Evolutionary conservation across 2,329 filamentous ascomycete genomes (phyloP).

Genomic region (Colletotrichum euphorbiae): DNA sequence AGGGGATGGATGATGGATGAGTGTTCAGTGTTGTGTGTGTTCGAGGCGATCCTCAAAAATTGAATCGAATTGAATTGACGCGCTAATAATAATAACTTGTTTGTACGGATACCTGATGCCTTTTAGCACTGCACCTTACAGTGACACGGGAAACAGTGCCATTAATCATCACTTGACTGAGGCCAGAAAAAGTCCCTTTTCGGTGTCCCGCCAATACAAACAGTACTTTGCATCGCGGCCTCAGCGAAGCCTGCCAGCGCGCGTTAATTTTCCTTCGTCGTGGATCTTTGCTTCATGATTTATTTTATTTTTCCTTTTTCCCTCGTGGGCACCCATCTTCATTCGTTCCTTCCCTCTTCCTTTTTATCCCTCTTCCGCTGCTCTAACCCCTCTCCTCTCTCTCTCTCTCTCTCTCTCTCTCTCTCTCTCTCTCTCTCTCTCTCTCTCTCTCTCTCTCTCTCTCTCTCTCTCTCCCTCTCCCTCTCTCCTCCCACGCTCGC

Average conservation of each 20-base stretch:
- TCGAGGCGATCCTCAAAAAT: constrained; percentile 23
- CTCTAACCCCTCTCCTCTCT: neutral
- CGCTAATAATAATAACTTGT: constrained; percentile 10
- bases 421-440: neutral
- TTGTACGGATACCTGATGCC: neutral
- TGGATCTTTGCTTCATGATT: constrained; percentile 27
- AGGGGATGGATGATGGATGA: constrained; percentile 11
- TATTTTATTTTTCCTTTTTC: constrained; percentile 28
- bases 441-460: neutral
- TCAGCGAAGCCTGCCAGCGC: constrained; percentile 15
- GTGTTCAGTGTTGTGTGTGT: neutral
- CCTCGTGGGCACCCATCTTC: constrained; percentile 25
- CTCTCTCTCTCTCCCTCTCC: neutral
- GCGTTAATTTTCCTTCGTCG: constrained; percentile 33
- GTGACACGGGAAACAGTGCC: constrained; percentile 1
- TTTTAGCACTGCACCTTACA: neutral
- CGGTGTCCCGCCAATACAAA: neutral
- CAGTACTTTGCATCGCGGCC: neutral
- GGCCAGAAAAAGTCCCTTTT: neutral
- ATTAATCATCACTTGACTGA: constrained; percentile 6
- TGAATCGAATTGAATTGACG: constrained; percentile 15
- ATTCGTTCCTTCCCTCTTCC: constrained; percentile 17
- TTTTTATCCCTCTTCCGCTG: constrained; percentile 29
- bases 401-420: constrained; percentile 3
- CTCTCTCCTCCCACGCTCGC: constrained; percentile 23